Base-by-base conservation (phyloP, 805 yeast species). In the Ogataea allantospora region DNA sequence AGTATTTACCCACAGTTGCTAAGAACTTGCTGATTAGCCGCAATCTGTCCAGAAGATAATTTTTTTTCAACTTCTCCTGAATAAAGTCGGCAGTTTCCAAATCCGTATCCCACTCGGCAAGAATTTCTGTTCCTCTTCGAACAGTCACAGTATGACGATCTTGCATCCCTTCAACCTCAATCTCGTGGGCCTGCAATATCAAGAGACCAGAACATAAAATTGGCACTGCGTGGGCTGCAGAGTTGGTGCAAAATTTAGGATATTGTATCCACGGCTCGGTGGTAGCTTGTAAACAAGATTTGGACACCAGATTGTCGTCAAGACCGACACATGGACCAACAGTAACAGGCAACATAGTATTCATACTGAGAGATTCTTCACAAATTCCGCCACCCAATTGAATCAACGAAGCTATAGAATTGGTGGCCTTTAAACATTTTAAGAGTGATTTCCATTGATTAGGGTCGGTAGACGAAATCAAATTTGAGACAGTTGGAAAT, bases 211-310 rank as follows among this genome's bases (percentile, higher is more conserved):
- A 66, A 9, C 61, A 53, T 2, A 65, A 20, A 1, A 65, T 44
- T 2, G 68, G 60, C 20, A 63, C 38, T 1, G 62, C 52, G 30
- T 60, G 54, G 15, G 59, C 55, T 7, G 57, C 54, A 2, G 56
- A 50, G 14, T 48, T 54, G 5, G 57, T 44, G 6, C 59, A 42
- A 42, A 63, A 57, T 13, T 55, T 34, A 3, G 71, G 70, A 34
- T 59, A 65, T 46, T 67, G 72, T 19, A 60, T 39, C 73, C 73
- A 68, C 1, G 59, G 60, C 42, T 66, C 70, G n/a, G 68, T 66
- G 12, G 53, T 40, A 5, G 47, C 35, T 4, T 47, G 47, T 5
- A 58, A 51, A 18, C 45, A 44, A 5, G 52, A 44, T 3, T 43
- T 38, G 13, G 47, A 46, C 11, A 41, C 28, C 26, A 53, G 40